phyloP scores from a whole-genome alignment of 208 protist species.

The Willaertia magna region DNA sequence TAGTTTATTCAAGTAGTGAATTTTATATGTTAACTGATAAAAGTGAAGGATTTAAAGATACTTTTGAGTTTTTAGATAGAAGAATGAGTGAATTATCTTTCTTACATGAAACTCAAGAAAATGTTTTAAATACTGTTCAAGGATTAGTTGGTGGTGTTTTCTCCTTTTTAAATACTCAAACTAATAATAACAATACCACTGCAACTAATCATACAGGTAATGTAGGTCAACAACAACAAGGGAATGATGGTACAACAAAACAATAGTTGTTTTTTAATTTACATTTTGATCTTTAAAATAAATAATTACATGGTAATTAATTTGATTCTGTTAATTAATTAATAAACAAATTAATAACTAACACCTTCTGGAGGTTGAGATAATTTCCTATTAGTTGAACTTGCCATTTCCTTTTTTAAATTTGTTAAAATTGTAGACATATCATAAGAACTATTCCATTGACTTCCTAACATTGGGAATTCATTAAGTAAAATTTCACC shows the following conservation, averaged over 20 bases:
- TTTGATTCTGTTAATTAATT: not conserved
- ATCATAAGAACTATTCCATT: conserved; percentile 34
- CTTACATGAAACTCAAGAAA: not conserved
- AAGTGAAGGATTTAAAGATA: not conserved
- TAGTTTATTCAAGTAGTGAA: not conserved
- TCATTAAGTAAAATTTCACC: conserved; percentile 22
- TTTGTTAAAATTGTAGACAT: conserved; percentile 39
- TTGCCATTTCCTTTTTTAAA: conserved; percentile 35
- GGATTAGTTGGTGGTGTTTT: not conserved
- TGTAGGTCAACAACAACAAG: no score
- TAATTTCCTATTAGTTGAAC: conserved; percentile 32
- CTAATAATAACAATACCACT: no score
- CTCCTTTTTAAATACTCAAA: no score
- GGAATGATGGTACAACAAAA: no score
- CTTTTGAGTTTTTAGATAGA: not conserved
- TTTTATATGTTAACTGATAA: conserved; percentile 2
- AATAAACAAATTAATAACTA: conserved; percentile 17
- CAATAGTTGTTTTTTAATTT: no score
- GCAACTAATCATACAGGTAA: no score
- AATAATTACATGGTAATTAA: not conserved
- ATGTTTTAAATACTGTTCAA: not conserved
- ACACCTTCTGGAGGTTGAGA: conserved; percentile 37
- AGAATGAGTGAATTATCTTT: not conserved
- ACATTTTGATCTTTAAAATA: no score
- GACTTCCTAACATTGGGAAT: conserved; percentile 30